Base-by-base conservation (phyloP, 1,284 basidiomycete genomes). In the Veloporphyrellus conicus region DNA sequence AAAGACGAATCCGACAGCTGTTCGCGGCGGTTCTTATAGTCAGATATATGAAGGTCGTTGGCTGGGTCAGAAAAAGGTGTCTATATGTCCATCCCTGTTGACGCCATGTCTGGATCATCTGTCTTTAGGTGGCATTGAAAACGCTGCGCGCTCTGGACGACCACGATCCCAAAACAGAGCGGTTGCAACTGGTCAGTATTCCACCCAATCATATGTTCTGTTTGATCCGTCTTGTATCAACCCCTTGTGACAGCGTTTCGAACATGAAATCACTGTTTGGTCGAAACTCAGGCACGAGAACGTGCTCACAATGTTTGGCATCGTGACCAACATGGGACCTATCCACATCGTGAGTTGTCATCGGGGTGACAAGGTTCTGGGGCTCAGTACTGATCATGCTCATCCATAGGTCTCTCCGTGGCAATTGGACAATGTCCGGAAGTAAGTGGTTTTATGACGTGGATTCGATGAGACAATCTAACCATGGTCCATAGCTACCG, bases 391-490 rank as follows among this genome's bases (percentile, higher is more conserved):
- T 47, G 32, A 51, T 29, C 18, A 16, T n/a, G 28, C 18, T 41
- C 19, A 11, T 45, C 15, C 20, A 23, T 41, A 82, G 79, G 76
- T 82, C 25, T 78, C 79, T 9, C 75, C 78, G 6, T 81, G 80
- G 79, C 76, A 78, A 62, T 67, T 72, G 20, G 71, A 79, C 53
- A 79, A 80, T 56, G 70, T 77, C n/a, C 64, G 74, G 1, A 71
- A 72, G 76, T 78, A 55, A 49, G 71, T 54, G 7, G 28, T 9
- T 29, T 7, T 3, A 37, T 22, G 31, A 20, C 19, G 15, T 41
- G 35, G 11, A 8, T 43, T 29, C 22, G 25, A 48, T n/a, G 28
- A n/a, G 34, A 15, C 19, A 9, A 7, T 48, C 41, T 28, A 29
- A 56, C n/a, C 19, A 38, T 11, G 36, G 40, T 22, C 32, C 5